phyloP scores from a whole-genome alignment of 768 basidiomycete species.

The Gymnopilus junonius region DNA sequence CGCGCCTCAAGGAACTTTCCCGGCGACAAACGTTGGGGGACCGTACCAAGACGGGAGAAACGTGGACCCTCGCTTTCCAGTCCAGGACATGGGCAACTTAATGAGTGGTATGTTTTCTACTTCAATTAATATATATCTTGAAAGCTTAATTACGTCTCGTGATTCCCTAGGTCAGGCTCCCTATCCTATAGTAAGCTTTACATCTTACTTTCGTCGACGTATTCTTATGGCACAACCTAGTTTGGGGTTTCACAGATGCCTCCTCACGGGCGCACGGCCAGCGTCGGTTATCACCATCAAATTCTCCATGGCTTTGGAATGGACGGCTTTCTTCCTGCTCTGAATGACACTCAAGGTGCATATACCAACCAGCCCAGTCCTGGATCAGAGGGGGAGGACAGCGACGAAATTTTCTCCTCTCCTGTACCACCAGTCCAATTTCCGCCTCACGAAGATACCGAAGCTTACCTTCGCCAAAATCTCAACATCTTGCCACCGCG shows the following conservation, averaged over 20 bases:
- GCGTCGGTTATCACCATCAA: background rate
- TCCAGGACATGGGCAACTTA: background rate
- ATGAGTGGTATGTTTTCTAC: background rate
- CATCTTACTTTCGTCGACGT: background rate
- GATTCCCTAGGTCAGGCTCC: background rate
- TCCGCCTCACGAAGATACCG: slow-evolving; percentile 20
- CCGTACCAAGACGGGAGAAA: background rate
- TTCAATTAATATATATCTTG: background rate
- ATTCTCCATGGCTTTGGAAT: background rate
- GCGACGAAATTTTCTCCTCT: background rate
- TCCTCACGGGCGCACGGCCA: background rate
- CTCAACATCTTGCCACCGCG: slow-evolving; percentile 11
- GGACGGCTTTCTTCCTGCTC: background rate
- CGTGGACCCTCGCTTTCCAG: background rate
- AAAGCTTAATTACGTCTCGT: background rate
- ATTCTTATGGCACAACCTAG: background rate
- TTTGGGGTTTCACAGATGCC: background rate
- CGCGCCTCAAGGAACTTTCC: background rate
- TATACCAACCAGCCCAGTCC: background rate
- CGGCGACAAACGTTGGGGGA: background rate
- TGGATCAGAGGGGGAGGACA: background rate
- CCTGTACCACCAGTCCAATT: background rate
- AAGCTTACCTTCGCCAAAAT: slow-evolving; percentile 18
- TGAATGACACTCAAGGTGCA: background rate
- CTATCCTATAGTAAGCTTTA: background rate